Base-by-base conservation (phyloP, 495 filamentous ascomycete genomes). In the Xylaria sp. region DNA sequence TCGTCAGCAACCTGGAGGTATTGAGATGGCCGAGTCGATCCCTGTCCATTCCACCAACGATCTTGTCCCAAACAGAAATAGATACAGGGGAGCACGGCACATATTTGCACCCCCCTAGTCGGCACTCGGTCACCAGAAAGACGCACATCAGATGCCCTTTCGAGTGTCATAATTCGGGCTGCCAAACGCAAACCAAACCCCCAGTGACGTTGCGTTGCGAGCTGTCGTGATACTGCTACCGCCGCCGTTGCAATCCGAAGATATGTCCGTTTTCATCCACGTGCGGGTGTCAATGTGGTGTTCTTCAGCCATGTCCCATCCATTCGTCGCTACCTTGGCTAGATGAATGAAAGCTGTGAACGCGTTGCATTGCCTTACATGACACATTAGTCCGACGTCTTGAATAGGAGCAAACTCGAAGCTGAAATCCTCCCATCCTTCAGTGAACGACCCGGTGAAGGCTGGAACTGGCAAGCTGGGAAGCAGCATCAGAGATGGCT, bases 61-160 rank as follows among this genome's bases (percentile, higher is more conserved):
- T 35, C 64, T 53, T 52, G 57, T 62, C 53, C 67, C 40, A 69
- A 62, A 69, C 57, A 33, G 67, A 69, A 69, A 69, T 69, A 69
- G 67, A 69, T 46, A 59, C 37, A 68, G 48, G 50, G 37, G 57
- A 37, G 17, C 55, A 29, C 58, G 58, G 43, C 67, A 69, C 67
- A 62, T 62, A 62, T 69, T 50, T 40, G 57, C 55, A 61, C 12
- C 29, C 57, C 43, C 67, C 57, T 15, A 58, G 58, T 62, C 67
- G 57, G 44, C 67, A 61, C 58, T 69, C 67, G 67, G 50, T 59
- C 67, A 69, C 67, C 67, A 68, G 67, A 69, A 37, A 41, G 17
- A 48, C 15, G 31, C 33, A 40, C 31, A 61, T 26, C 44, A 24
- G 37, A 19, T 62, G 3, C 57, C 57, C 35, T 50, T 44, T 59